Percentiles rank a stretch among this genome's conserved stretches.
phyloP scores from a whole-genome alignment of 1,139 yeast species.

The Lodderomyces margitis region DNA sequence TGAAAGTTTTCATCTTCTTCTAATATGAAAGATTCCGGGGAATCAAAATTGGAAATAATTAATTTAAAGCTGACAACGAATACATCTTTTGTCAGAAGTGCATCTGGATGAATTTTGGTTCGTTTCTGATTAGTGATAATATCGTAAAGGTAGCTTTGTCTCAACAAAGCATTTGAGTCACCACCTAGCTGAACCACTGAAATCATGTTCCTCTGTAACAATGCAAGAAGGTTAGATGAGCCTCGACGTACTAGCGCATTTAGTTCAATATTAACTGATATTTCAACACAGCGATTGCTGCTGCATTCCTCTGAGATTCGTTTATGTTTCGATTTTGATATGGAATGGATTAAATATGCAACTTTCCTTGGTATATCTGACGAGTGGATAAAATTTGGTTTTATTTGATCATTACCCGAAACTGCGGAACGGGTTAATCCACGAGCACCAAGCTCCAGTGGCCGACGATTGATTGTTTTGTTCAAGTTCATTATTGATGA shows the following conservation, averaged over 20 bases:
- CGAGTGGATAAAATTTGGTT: constrained; percentile 42
- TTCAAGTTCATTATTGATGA: neutral
- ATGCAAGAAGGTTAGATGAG: constrained; percentile 30
- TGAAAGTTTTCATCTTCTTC: constrained; percentile 34
- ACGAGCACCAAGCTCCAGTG: neutral
- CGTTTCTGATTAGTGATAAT: neutral
- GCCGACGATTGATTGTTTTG: neutral
- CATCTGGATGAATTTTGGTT: constrained; percentile 5
- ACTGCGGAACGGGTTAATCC: too few species aligned
- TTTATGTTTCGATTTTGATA: constrained; percentile 1
- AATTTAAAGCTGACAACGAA: constrained; percentile 3
- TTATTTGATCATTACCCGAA: constrained; percentile 15
- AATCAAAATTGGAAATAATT: constrained; percentile 20
- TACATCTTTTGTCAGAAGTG: constrained; percentile 4
- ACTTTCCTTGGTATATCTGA: constrained; percentile 34
- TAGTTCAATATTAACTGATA: constrained; percentile 36
- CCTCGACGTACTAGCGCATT: constrained; percentile 33
- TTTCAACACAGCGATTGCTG: constrained; percentile 4
- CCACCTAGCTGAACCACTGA: constrained; percentile 28
- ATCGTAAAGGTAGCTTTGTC: constrained; percentile 1
- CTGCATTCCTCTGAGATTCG: neutral
- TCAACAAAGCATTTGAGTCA: neutral
- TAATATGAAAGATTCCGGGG: constrained; percentile 13
- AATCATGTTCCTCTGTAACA: constrained; percentile 35
- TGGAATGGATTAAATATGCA: constrained; percentile 10